Evolutionary conservation across 1,284 basidiomycete species (phyloP), one percentile per base, ranked within the genome.

Genomic region (Ceratobasidium sp.): DNA sequence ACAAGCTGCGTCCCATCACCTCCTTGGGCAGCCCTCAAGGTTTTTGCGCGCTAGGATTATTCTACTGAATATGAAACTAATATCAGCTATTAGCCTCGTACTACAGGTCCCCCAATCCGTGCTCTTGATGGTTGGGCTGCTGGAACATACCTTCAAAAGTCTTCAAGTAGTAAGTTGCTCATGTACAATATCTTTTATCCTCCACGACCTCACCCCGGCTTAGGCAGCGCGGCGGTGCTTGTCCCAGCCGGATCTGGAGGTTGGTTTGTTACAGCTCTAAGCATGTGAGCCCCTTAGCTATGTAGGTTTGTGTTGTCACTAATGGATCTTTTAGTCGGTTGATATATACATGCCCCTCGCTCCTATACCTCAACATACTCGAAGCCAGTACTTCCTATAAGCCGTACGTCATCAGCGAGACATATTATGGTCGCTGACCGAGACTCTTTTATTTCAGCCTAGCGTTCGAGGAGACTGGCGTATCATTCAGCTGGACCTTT

Each of bases 381-480:
- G 44, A 47, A 22, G 66, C 66, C 8, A 59, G 47, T 27, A 59
- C 66, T 36, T 71, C 66, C 19, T 71, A 71, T 27, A 71, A 71
- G 27, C 54, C 66, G 66, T 59, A n/a, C 44, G 66, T 56, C 27
- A 17, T 17, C 36, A 11, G 4, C 19, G 8, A 29, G 19, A 41
- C 11, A 11, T 11, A 4, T 41, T 41, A 41, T 41, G 19, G 4
- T 33, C 29, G 41, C 2, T 36, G 41, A 9, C 41, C 19, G 41
- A 29, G 31, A 41, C 11, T 41, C 15, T 17, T 41, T 11, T 41
- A 41, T 41, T 11, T 6, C 33, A 71, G 54, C n/a, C 66, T 47
- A 15, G n/a, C 53, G 22, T 27, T 47, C 31, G 53, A 54, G 36
- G 24, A 4, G 29, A 67, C 51, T 14, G 33, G 14, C 19, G 51